Percentiles rank a stretch among this genome's conserved stretches.
These are phyloP conservation scores for Flueggea neowawraea DNA, from an alignment of 441 rosid species.

Conservation along the genomic window DNA sequence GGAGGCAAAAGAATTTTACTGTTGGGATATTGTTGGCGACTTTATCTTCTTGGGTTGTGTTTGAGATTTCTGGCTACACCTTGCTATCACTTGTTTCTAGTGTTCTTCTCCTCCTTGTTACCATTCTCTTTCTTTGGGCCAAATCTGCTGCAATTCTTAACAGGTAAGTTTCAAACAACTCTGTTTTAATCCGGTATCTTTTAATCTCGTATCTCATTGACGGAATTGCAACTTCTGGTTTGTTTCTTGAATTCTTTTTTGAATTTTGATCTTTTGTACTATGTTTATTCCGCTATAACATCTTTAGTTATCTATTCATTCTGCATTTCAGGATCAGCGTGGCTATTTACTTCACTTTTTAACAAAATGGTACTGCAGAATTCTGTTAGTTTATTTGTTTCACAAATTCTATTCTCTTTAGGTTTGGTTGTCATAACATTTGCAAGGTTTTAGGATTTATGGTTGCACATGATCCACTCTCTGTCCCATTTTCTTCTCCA, in stretches of 20 bases:
- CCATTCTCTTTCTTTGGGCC: conserved; percentile 89
- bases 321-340: too few species aligned
- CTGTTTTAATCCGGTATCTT: not conserved
- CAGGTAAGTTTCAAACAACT: conserved; percentile 36
- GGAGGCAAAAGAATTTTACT: conserved; percentile 74
- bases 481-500: too few species aligned
- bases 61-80: conserved; percentile 87
- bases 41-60: conserved; percentile 82
- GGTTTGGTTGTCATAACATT: too few species aligned
- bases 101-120: conserved; percentile 78
- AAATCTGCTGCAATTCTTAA: conserved; percentile 93
- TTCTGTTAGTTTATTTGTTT: too few species aligned
- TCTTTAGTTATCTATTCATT: too few species aligned
- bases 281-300: too few species aligned
- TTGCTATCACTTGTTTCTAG: conserved; percentile 75
- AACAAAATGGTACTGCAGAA: too few species aligned
- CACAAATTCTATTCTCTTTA: too few species aligned
- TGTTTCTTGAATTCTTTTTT: not conserved
- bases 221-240: not conserved
- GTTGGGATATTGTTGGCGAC: conserved; percentile 59
- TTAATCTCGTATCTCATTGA: not conserved
- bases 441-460: too few species aligned
- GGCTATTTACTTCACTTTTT: too few species aligned
- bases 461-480: too few species aligned
- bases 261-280: too few species aligned